Conservation (phyloP, 208 protist species). For the Crithidia thermophila region DNA sequence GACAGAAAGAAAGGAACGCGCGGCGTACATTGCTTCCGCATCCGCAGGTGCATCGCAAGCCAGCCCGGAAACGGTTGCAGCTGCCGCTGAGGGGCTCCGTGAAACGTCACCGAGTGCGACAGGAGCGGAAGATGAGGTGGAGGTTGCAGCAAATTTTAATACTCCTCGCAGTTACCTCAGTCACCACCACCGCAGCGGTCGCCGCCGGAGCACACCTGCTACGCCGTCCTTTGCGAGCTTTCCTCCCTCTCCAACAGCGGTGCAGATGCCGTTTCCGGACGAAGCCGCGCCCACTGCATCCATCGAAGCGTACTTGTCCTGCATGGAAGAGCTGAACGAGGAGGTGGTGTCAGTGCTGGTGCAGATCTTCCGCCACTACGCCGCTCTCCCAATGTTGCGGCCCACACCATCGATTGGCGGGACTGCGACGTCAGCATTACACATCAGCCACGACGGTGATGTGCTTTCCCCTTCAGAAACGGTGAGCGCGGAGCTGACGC, state of each 20-base stretch:
- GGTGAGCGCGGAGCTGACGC: background rate
- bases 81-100: background rate
- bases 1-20: slow-evolving; percentile 7
- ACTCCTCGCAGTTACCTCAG: too few species aligned
- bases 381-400: slow-evolving; percentile 27
- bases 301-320: background rate
- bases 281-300: background rate
- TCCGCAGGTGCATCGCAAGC: background rate
- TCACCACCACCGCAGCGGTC: too few species aligned
- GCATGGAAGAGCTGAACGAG: slow-evolving; percentile 8
- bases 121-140: too few species aligned
- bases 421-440: background rate
- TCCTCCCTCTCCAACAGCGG: background rate
- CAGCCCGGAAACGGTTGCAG: background rate
- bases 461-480: background rate
- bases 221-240: slow-evolving; percentile 6
- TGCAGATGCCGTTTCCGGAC: background rate
- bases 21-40: background rate
- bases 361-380: slow-evolving; percentile 48
- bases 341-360: slow-evolving; percentile 16
- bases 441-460: too few species aligned
- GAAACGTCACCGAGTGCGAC: too few species aligned
- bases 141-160: too few species aligned
- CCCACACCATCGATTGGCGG: background rate
- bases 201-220: background rate